Evolutionary conservation across 192 early-diverging fungal genomes (phyloP).

Genomic region (Pilobolus umbonatus): DNA sequence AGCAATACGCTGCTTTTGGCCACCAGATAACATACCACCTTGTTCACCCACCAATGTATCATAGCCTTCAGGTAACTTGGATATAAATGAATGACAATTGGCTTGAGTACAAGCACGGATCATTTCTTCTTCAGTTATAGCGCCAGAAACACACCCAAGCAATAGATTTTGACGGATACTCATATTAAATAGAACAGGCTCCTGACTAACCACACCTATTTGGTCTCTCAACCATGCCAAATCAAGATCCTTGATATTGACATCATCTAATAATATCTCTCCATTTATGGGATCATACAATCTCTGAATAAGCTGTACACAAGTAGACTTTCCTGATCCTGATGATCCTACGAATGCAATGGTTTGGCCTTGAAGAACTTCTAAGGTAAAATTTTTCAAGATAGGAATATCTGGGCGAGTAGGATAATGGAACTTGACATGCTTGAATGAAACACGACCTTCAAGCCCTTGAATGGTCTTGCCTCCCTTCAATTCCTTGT

Average conservation of each 20-base stretch:
- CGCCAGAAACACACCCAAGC: constrained; percentile 55
- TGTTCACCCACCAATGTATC: constrained; percentile 82
- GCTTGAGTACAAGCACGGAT: constrained; percentile 61
- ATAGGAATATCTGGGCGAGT: constrained; percentile 77
- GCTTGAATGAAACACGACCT: constrained; percentile 69
- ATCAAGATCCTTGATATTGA: constrained; percentile 71
- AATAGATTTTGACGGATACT: constrained; percentile 79
- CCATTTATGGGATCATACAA: constrained; percentile 73
- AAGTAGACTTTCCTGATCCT: constrained; percentile 86
- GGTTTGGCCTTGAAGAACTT: constrained; percentile 69
- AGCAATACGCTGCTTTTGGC: constrained; percentile 95
- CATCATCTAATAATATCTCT: constrained; percentile 66
- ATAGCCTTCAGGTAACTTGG: constrained; percentile 74
- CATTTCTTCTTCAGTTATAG: constrained; percentile 66
- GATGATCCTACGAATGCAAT: constrained; percentile 89
- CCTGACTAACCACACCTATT: constrained; percentile 89
- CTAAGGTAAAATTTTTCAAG: constrained; percentile 67
- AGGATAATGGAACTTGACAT: constrained; percentile 84
- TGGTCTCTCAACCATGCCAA: constrained; percentile 77
- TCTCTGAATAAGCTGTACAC: constrained; percentile 76
- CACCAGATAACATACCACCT: constrained; percentile 73
- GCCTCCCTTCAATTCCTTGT: constrained; percentile 49
- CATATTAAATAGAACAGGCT: constrained; percentile 82
- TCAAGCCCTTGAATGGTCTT: constrained; percentile 39
- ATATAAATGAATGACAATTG: constrained; percentile 82